Evolutionary conservation across 2,329 filamentous ascomycete species (phyloP).

Genomic region (Botrytis tulipae): DNA sequence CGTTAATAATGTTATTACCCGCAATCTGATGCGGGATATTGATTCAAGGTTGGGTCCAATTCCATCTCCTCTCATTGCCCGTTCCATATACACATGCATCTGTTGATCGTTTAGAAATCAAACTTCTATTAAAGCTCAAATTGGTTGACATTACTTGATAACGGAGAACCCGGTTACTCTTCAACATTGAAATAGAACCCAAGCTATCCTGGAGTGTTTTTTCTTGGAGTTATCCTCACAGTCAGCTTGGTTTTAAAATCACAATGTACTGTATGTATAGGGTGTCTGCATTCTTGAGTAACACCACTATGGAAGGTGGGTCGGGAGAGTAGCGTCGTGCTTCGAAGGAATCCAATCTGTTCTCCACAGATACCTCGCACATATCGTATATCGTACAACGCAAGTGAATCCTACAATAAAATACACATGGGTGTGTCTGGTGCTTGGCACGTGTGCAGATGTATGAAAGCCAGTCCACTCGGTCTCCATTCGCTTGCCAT

Average conservation of each 20-base stretch:
- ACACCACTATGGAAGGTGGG: conserved; percentile 4
- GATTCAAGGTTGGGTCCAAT: neutral
- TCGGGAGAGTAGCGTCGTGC: conserved; percentile 2
- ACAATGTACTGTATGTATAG: neutral
- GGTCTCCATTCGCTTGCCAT: conserved; percentile 1
- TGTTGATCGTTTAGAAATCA: neutral
- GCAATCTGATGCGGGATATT: neutral
- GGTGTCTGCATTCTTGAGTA: conserved; percentile 10
- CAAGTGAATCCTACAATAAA: neutral
- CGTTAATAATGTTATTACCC: neutral
- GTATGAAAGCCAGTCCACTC: neutral
- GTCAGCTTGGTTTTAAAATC: neutral
- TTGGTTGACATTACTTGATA: neutral
- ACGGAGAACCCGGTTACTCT: neutral
- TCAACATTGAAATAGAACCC: neutral
- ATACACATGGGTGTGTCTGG: conserved; percentile 10
- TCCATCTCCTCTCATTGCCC: neutral
- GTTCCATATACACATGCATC: neutral
- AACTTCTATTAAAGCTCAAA: neutral
- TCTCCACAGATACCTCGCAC: neutral
- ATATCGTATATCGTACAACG: neutral
- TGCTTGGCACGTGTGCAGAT: conserved; percentile 10
- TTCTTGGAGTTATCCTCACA: neutral
- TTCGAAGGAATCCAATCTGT: neutral
- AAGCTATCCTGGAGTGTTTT: neutral